phyloP scores from a whole-genome alignment of 2,329 filamentous ascomycete species.

The Sphaerulina populicola region DNA sequence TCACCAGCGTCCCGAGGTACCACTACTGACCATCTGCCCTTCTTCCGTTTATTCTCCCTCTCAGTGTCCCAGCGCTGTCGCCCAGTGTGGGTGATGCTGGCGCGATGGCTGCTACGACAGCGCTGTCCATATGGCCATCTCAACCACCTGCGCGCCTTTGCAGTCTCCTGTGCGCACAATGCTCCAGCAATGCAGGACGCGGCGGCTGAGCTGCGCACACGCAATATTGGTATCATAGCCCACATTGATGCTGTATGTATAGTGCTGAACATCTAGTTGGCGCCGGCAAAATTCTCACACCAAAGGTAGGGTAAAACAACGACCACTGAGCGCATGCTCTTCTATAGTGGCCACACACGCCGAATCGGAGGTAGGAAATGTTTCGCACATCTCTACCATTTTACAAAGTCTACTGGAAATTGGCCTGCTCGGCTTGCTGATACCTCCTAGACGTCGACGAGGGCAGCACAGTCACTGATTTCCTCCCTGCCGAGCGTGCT shows the following conservation, averaged over 20 bases:
- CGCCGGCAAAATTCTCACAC: constrained; percentile 16
- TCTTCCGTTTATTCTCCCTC: too few relatives aligned
- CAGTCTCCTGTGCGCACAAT: not conserved
- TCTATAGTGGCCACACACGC: constrained; percentile 82
- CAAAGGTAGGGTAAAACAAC: constrained; percentile 73
- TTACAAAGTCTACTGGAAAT: not conserved
- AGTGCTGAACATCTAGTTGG: not conserved
- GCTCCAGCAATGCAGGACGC: constrained; percentile 5
- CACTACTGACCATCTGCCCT: too few relatives aligned
- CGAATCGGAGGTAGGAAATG: constrained; percentile 59
- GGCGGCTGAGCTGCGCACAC: constrained; percentile 6
- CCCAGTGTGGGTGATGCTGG: constrained; percentile 13
- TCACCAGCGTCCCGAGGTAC: not conserved
- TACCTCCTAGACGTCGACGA: constrained; percentile 68
- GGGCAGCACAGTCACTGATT: constrained; percentile 94
- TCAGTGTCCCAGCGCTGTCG: too few relatives aligned
- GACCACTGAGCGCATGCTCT: constrained; percentile 97
- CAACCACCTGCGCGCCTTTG: constrained; percentile 6
- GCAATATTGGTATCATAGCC: constrained; percentile 94
- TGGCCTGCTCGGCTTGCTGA: constrained; percentile 2
- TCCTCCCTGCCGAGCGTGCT: constrained; percentile 82
- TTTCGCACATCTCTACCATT: not conserved
- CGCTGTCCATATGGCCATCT: constrained; percentile 5
- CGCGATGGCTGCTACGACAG: constrained; percentile 21
- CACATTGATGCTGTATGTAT: constrained; percentile 78